Evolutionary conservation across 495 filamentous ascomycete genomes (phyloP).

Genomic region (Neurospora sp.): DNA sequence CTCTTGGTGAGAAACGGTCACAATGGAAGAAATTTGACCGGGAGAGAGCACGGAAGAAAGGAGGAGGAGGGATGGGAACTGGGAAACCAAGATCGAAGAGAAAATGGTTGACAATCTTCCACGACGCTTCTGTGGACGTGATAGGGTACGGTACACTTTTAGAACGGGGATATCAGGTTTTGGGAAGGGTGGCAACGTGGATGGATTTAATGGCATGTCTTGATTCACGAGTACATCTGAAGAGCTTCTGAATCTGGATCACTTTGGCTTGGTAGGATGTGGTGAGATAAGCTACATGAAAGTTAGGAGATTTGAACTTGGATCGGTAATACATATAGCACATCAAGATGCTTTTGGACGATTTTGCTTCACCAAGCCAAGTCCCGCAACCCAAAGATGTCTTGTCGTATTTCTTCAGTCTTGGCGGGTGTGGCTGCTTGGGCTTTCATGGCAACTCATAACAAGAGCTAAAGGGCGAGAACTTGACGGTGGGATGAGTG

Average conservation of each 20-base stretch:
- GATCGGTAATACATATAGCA: neutral
- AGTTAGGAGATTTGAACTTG: neutral
- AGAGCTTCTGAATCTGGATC: neutral
- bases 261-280: no score
- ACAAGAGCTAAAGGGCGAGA: no score
- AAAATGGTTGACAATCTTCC: no score
- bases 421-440: no score
- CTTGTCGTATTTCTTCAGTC: no score
- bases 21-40: neutral
- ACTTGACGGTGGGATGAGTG: no score
- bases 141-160: neutral
- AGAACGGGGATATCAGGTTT: neutral
- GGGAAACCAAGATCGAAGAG: no score
- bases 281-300: neutral
- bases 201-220: neutral
- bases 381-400: no score
- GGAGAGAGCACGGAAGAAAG: no score
- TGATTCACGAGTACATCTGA: no score
- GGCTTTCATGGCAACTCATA: no score
- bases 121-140: neutral
- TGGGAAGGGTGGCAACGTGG: neutral
- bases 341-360: neutral
- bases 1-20: slow-evolving; percentile 42
- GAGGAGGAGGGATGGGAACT: no score
- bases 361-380: neutral